A percentile compares a stretch with the other conserved stretches of the same genome.
Conservation (phyloP, 306 rosid species). For the Vachellia collinsii region DNA sequence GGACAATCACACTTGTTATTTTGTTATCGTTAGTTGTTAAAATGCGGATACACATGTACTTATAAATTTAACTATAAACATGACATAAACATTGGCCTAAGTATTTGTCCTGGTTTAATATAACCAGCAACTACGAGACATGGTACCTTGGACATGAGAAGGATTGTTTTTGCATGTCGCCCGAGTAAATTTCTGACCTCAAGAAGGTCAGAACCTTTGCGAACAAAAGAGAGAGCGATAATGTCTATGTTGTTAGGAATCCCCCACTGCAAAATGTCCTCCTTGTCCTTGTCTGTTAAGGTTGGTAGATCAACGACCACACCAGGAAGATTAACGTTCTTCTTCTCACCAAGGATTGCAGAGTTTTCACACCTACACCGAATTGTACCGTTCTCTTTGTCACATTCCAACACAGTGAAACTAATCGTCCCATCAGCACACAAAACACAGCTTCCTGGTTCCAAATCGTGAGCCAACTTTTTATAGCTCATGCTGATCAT, state of each 20-base stretch:
- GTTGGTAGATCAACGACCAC: constrained; percentile 37
- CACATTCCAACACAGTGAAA: constrained; percentile 33
- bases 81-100: no score
- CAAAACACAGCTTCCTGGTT: constrained; percentile 29
- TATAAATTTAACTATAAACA: no score
- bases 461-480: constrained; percentile 18
- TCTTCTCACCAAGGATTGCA: constrained; percentile 31
- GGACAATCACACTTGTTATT: no score
- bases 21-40: no score
- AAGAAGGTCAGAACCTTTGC: constrained; percentile 39
- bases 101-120: no score
- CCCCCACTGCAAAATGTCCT: constrained; percentile 34
- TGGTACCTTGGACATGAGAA: constrained; percentile 42
- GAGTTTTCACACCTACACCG: constrained; percentile 34
- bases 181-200: constrained; percentile 30
- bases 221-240: constrained; percentile 47
- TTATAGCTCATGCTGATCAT: constrained; percentile 37
- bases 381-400: constrained; percentile 19
- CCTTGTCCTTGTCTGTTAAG: constrained; percentile 32
- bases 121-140: no score
- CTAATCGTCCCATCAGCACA: constrained; percentile 35
- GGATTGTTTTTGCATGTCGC: constrained; percentile 18
- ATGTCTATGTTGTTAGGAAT: constrained; percentile 36
- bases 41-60: no score
- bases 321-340: constrained; percentile 40